Base-by-base conservation (phyloP, 2,329 filamentous ascomycete species). In the Furcasterigmium sp. region DNA sequence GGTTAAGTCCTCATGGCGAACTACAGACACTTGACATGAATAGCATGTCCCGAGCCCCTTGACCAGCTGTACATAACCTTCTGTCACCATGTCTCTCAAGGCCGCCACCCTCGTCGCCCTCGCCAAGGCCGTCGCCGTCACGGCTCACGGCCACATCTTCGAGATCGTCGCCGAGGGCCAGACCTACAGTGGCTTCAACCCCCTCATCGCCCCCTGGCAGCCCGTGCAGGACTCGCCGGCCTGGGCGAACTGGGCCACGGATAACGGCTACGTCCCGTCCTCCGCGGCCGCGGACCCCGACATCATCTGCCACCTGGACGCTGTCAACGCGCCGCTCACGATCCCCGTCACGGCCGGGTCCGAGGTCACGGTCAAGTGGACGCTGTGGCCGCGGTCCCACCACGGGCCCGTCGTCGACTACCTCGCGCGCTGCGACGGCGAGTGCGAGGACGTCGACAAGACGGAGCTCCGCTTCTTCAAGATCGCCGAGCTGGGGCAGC, bases 321-420 rank as follows among this genome's bases (percentile, higher is more conserved):
- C 61, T 5, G 58, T 47, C 3, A 58, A 67, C 3, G 71, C 60
- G 3, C 56, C 58, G 28, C 56, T 60, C 21, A 58, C 63, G 36
- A 66, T 64, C 14, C 54, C 53, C 3, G 61, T 71, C 6, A 41
- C 56, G 3, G 68, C 69, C 18, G 69, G 69, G 7, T 59, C 61
- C 47, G 60, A 56, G 45, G 55, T 73, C 40, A 62, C 51, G 19
- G 53, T 72, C 39, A 55, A 64, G 38, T 73, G 69, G 69, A 59
- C 51, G 17, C 53, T 49, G 1, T 73, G 69, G 70, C 66, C 68
- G 23, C 60, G 59, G 1, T 59, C 55, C 5, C 70, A 75, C 55
- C 48, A 64, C 26, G 67, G 75, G 0, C 80, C 81, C 8, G 73
- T 85, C 51, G 70, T 85, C 48, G 74, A 74, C 58, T 85, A 84